Base-by-base conservation (phyloP, 2,329 filamentous ascomycete genomes). In the Sphaerostilbella broomeana region DNA sequence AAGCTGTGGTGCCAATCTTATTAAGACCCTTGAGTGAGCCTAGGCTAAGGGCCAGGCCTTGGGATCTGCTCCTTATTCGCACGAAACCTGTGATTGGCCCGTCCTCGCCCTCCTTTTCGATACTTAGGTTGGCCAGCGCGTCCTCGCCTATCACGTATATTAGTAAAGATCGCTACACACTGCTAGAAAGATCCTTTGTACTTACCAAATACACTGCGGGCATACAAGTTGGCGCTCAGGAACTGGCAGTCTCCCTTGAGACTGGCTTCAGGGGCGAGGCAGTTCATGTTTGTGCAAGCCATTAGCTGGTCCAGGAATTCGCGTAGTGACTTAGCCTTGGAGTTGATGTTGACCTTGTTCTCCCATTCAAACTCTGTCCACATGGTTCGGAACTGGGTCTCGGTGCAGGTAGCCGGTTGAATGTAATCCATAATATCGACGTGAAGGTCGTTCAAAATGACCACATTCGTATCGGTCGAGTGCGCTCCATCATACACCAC, bases 341-440 rank as follows among this genome's bases (percentile, higher is more conserved):
- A 94, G 67, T 95, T 95, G 69, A 98, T 97, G 69, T 98, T 98
- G 64, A 98, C 90, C 77, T 98, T 98, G 70, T 98, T 98, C 73
- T 98, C 92, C 92, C 92, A 98, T 62, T 98, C 92, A 51, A 98
- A 98, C 60, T 98, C 92, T 25, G 92, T 98, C 92, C 92, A 98
- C 92, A 98, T 98, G n/a, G 87, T 94, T 44, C 92, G 80, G 81
- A 98, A 98, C 57, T 97, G 88, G 9, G 90, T 95, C 71, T 98
- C 92, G 4, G 87, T 92, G 72, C 92, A 98, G 12, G 88, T 82
- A 6, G 90, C 90, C 2, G 92, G 92, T 60, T 97, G 90, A 56
- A 98, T 98, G 68, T 98, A 98, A 67, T 98, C 92, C 92, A 98
- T 98, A 50, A 98, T 95, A 58, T 98, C 92, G 42, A 97, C 90